Base-by-base conservation (phyloP, 305 asterid genomes). In the Andrographis paniculata region DNA sequence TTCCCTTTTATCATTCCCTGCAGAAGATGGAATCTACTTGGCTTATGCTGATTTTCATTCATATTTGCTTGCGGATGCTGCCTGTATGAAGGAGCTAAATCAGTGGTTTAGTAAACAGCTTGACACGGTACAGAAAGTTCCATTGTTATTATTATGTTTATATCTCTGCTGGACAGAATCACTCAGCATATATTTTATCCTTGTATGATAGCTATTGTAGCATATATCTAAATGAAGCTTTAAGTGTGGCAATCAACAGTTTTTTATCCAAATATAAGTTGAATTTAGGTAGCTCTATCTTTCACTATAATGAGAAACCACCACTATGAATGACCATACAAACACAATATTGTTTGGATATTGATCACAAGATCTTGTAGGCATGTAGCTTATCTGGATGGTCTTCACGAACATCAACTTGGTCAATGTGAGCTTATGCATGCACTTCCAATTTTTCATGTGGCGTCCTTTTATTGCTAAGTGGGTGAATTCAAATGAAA, bases 91-190 rank as follows among this genome's bases (percentile, higher is more conserved):
- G 77, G 95, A 91, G 76, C 71, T 91, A 53, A 91, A 76, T 56
- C 86, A 80, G 52, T 91, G 99, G 99, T 82, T 91, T 56, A 27
- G 73, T 42, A 86, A 83, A 79, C 95, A 91, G 67, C 63, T 91
- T 50, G 95, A 91, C 65, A 74, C 95, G 86, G 97, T 88, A 84
- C 20, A 44, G 35, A 58, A 20, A 58, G n/a, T n/a, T n/a, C 22
- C 14, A 24, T 39, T 38, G 27, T 21, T 14, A 45, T 37, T 17
- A 36, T 17, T 44, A 40, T 46, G 23, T 23, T 13, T 22, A 6
- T 9, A 9, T 46, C 42, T 28, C 40, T 1, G 3, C 4, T 37
- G 17, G 37, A 31, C 11, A 31, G 37, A 31, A 31, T n/a, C n/a
- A n/a, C n/a, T n/a, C n/a, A n/a, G 6, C 31, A 4, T 44, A 52